phyloP scores from a whole-genome alignment of 2,329 filamentous ascomycete genomes.

The Cladosporium sp. region DNA sequence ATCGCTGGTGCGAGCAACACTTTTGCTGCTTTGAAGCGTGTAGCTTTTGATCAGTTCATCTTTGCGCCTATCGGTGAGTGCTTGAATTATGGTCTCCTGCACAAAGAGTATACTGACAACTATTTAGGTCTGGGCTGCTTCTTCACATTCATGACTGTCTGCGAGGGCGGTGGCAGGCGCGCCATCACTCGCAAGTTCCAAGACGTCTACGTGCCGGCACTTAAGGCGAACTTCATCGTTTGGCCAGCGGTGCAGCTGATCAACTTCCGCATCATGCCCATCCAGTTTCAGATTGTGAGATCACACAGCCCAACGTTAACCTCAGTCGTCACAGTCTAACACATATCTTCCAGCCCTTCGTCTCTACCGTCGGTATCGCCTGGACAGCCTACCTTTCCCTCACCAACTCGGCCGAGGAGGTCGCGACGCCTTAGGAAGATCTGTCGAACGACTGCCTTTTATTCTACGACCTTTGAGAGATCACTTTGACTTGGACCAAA shows the following conservation, averaged over 20 bases:
- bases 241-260: constrained; percentile 96
- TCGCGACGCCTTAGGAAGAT: constrained; percentile 33
- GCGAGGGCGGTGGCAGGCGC: constrained; percentile 83
- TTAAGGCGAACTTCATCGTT: constrained; percentile 93
- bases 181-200: constrained; percentile 81
- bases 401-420: constrained; percentile 79
- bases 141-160: constrained; percentile 94
- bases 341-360: constrained; percentile 71
- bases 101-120: constrained; percentile 5
- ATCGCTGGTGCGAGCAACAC: constrained; percentile 60
- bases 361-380: constrained; percentile 91
- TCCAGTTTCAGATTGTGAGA: constrained; percentile 95
- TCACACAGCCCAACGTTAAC: too few species aligned
- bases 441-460: constrained; percentile 2
- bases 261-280: constrained; percentile 93
- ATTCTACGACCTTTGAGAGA: constrained; percentile 7
- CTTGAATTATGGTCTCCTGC: not conserved
- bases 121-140: constrained; percentile 71
- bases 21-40: constrained; percentile 79
- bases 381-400: constrained; percentile 97
- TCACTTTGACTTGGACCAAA: not conserved
- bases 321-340: too few species aligned
- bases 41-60: constrained; percentile 87
- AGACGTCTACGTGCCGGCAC: constrained; percentile 88
- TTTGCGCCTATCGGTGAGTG: constrained; percentile 67